A percentile compares a stretch with the other conserved stretches of the same genome.
Conservation (phyloP, 768 basidiomycete genomes). For the Podaxis sp. region DNA sequence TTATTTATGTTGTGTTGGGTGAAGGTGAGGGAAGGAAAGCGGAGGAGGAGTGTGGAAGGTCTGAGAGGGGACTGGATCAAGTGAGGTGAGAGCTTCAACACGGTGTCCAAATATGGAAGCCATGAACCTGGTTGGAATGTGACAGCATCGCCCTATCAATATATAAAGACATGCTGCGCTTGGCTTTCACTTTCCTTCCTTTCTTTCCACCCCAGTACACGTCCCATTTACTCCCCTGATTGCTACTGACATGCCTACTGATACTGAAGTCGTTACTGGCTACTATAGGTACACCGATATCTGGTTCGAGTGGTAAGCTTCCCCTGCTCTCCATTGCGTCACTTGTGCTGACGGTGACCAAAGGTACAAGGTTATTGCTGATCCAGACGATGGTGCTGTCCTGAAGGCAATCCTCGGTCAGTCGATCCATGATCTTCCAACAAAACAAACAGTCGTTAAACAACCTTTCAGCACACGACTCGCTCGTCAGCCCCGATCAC, state of each 20-base stretch:
- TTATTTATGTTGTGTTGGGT: background rate
- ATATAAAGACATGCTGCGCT: background rate
- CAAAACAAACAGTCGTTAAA: background rate
- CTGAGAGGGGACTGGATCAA: constrained; percentile 6
- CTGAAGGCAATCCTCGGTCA: constrained; percentile 65
- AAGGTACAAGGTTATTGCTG: constrained; percentile 57
- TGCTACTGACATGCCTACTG: constrained; percentile 5
- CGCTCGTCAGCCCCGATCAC: constrained; percentile 65
- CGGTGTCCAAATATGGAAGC: constrained; percentile 1
- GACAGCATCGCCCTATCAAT: background rate
- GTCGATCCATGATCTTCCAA: constrained; percentile 6
- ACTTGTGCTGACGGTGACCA: constrained; percentile 5
- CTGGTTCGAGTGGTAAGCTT: constrained; percentile 68
- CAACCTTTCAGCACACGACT: constrained; percentile 48
- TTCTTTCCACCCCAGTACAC: background rate
- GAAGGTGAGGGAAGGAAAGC: constrained; percentile 1
- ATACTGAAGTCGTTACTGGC: constrained; percentile 50
- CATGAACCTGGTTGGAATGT: background rate
- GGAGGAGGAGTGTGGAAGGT: constrained; percentile 1
- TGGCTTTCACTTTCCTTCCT: background rate
- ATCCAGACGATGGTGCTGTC: constrained; percentile 51
- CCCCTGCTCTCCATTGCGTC: background rate
- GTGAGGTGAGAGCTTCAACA: constrained; percentile 4
- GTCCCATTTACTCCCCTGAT: background rate
- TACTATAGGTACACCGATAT: constrained; percentile 86